Conservation (phyloP, 352 stramenopile species). For the Pseudoperonospora humuli region DNA sequence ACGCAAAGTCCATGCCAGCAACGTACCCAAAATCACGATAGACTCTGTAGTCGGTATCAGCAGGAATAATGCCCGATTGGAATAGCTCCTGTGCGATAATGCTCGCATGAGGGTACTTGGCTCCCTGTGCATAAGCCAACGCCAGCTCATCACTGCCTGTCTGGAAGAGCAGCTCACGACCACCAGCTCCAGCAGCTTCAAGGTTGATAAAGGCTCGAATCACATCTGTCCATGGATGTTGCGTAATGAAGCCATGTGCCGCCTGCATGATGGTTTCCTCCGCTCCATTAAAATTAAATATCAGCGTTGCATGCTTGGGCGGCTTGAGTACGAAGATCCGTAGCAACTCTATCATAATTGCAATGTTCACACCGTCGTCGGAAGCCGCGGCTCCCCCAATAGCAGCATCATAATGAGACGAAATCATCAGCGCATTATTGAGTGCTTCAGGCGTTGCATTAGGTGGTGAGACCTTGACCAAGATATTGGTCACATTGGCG, state of each 20-base stretch:
- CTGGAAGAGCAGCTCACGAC: constrained; percentile 70
- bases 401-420: constrained; percentile 71
- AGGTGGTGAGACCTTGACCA: constrained; percentile 45
- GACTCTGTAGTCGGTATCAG: constrained; percentile 66
- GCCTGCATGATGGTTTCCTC: constrained; percentile 78
- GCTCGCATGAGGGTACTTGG: constrained; percentile 63
- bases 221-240: constrained; percentile 60
- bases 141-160: constrained; percentile 69
- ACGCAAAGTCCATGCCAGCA: constrained; percentile 79
- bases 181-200: constrained; percentile 59
- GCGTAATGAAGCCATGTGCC: constrained; percentile 73
- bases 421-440: constrained; percentile 60
- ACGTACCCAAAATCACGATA: constrained; percentile 68
- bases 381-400: constrained; percentile 62
- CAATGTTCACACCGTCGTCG: constrained; percentile 73
- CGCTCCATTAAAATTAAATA: constrained; percentile 81
- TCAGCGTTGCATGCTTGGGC: constrained; percentile 37
- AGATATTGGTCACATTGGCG: constrained; percentile 76
- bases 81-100: constrained; percentile 78
- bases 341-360: constrained; percentile 74
- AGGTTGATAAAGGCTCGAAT: constrained; percentile 78
- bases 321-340: constrained; percentile 35
- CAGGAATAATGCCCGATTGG: constrained; percentile 61
- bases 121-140: constrained; percentile 59
- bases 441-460: constrained; percentile 21